Base-by-base conservation (phyloP, 2,329 filamentous ascomycete species). In the Thelonectria discophora region DNA sequence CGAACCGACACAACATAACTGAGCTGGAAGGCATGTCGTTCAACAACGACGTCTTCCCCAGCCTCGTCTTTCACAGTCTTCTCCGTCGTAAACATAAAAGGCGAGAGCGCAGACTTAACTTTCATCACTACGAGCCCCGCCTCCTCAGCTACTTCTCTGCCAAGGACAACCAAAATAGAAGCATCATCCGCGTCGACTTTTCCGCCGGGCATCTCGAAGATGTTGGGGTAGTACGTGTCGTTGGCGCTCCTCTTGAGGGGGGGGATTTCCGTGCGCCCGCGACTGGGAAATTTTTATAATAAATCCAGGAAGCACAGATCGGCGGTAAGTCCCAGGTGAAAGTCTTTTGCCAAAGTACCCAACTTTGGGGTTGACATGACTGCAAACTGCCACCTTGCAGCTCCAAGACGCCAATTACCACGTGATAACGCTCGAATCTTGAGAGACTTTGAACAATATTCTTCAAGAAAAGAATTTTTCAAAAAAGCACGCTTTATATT, bases 401-500 rank as follows among this genome's bases (percentile, higher is more conserved):
- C 24, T 24, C 4, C 4, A 24, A 24, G 24, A 24, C 7, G 4
- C 24, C 24, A 7, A 24, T 24, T 24, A 24, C 24, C 24, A 24
- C 7, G 7, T 24, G 24, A 24, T 24, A 7, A 24, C n/a, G 24
- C 4, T 24, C 24, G 24, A 7, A 24, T 4, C 24, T 24, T 24
- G 24, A 24, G 24, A 24, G 24, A 24, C 24, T 24, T 24, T 24
- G 24, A 24, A 24, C 24, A 24, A 24, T 4, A 24, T 24, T 24
- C 24, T 24, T 24, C 4, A 24, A 24, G 24, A 4, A 7, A 7
- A 7, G 7, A 24, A 24, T 24, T 4, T 4, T 24, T 24, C 4
- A 24, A 34, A 42, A 24, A 53, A 61, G 32, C 50, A 37, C 58
- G 47, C 54, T 61, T 58, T 49, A 39, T 27, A 48, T 60, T 60